These are phyloP conservation scores for Allium sativum DNA, from an alignment of 106 monocot genomes.

Conservation along the genomic window DNA sequence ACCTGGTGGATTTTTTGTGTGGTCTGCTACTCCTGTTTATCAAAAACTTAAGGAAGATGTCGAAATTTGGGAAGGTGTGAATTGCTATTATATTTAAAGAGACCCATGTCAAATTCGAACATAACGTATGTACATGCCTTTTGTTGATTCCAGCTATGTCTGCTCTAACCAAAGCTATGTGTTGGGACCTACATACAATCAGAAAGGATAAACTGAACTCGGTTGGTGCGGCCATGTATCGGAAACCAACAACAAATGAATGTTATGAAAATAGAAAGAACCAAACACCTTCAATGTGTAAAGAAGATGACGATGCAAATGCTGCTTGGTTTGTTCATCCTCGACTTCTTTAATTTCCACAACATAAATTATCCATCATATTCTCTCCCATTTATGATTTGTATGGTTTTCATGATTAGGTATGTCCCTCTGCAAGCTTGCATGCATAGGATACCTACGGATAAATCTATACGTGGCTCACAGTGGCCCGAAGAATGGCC, in stretches of 20 bases:
- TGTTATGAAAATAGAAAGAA: slow-evolving; percentile 58
- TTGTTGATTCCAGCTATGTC: slow-evolving; percentile 53
- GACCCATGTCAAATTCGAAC: no score
- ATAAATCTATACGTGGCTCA: slow-evolving; percentile 36
- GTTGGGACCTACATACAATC: slow-evolving; percentile 82
- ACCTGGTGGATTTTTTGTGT: slow-evolving; percentile 89
- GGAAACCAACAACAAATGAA: slow-evolving; percentile 71
- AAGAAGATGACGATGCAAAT: slow-evolving; percentile 76
- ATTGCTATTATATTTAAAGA: background rate
- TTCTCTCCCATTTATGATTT: no score
- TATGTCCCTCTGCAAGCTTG: slow-evolving; percentile 70
- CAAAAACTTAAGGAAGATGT: slow-evolving; percentile 91
- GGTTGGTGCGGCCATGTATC: slow-evolving; percentile 68
- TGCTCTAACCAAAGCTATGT: slow-evolving; percentile 72
- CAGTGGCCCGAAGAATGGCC: slow-evolving; percentile 78
- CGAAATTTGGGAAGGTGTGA: slow-evolving; percentile 72
- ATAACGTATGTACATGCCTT: background rate
- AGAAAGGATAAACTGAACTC: slow-evolving; percentile 76
- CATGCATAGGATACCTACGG: slow-evolving; percentile 63
- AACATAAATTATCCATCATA: no score
- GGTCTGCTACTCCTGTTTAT: slow-evolving; percentile 98
- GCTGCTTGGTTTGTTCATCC: slow-evolving; percentile 59
- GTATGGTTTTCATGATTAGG: slow-evolving; percentile 19
- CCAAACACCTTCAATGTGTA: slow-evolving; percentile 70
- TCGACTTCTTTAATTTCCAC: no score